Evolutionary conservation across 2,329 filamentous ascomycete species (phyloP), one percentile per base, ranked within the genome.

Genomic region (Torrubiellomyces zombiae): DNA sequence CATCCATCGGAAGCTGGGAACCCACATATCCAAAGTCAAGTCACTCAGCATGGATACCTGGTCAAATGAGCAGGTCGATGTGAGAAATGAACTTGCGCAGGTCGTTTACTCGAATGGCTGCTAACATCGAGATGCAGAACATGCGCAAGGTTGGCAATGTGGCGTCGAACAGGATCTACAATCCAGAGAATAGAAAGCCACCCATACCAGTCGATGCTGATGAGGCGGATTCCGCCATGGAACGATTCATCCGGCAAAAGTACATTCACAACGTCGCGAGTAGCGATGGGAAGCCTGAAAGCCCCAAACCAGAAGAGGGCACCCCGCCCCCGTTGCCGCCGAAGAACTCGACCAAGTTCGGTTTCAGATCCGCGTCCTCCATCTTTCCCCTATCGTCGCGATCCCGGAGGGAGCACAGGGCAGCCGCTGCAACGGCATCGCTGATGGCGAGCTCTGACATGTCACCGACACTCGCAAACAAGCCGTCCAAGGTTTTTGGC

Each of bases 11-110:
- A 95, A 95, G 55, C 63, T 98, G 43, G 89, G 89, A 32, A 95
- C 89, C 20, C 89, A 98, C 52, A 82, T 98, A 34, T 94, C 85
- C 37, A 98, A 98, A 52, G 83, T 98, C 59, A 98, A 98, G 55
- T 95, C 85, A 18, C 55, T 98, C 56, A 95, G 79, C 51, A 95
- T 98, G 85, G 89, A 98, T 54, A 89, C 77, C 38, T 98, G 89
- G 89, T 74, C 79, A 24, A 75, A 76, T 43, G 89, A 95, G 32
- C 89, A 98, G 56, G 85, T 98, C 35, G 89, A 98, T 55, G 85
- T 93, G 60, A 54, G 68, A 30, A 18, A 18, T 8, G 26, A 21
- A 16, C 16, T 15, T 6, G 9, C 12, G 22, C 16, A 11, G 11
- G 15, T 14, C 18, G 14, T 8, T 7, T 6, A 4, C 26, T 24